A percentile compares a stretch with the other conserved stretches of the same genome.
Conservation (phyloP, 306 rosid genomes). For the Ziziphus jujuba region DNA sequence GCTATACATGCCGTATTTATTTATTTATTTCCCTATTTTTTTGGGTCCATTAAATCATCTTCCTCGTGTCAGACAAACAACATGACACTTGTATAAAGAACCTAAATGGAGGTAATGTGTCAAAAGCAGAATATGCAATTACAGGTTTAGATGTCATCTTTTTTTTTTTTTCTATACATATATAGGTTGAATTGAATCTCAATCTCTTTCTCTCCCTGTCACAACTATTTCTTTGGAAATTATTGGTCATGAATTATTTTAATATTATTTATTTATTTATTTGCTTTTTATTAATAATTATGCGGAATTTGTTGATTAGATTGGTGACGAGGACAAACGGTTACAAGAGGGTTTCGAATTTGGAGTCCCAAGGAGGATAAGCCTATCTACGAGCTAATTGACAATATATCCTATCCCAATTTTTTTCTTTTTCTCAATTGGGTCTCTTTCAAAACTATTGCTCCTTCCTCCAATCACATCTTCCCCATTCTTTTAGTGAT, state of each 20-base stretch:
- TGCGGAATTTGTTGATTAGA: background rate
- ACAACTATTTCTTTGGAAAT: no score
- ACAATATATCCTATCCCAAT: constrained; percentile 13
- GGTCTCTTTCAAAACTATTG: background rate
- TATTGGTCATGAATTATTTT: no score
- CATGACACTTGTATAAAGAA: background rate
- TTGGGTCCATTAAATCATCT: background rate
- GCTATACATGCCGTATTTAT: background rate
- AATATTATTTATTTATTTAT: no score
- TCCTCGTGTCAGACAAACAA: background rate
- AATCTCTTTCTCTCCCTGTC: background rate
- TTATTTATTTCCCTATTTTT: no score
- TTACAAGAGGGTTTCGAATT: background rate
- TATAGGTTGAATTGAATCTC: no score
- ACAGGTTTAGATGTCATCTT: background rate
- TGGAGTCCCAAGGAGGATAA: constrained; percentile 32
- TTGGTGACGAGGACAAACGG: constrained; percentile 7
- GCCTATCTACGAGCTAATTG: constrained; percentile 21
- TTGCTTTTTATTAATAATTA: no score
- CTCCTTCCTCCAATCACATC: background rate
- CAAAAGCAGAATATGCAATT: background rate
- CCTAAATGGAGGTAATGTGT: constrained; percentile 12
- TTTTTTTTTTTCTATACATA: no score
- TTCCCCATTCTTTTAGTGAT: background rate
- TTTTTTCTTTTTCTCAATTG: background rate